Evolutionary conservation across 2,329 filamentous ascomycete species (phyloP).

Genomic region (Curvularia spicifera): DNA sequence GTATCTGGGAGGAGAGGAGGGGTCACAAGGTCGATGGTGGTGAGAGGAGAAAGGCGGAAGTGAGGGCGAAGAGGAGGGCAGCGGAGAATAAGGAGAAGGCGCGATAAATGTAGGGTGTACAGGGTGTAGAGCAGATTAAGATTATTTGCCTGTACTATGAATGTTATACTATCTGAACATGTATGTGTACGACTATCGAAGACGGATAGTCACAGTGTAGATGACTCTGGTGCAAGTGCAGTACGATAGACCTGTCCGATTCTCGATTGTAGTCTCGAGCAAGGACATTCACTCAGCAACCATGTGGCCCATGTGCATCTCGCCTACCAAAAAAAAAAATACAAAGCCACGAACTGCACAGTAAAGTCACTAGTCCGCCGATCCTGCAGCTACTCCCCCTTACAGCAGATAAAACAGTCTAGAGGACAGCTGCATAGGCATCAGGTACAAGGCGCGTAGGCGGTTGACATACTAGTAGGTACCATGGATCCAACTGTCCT

Average conservation of each 20-base stretch:
- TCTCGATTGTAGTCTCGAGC: not conserved
- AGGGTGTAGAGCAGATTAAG: not conserved
- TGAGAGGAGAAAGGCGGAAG: slow-evolving; percentile 85
- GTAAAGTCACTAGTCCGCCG: not conserved
- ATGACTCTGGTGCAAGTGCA: not conserved
- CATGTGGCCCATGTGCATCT: not conserved
- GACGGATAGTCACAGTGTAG: not conserved
- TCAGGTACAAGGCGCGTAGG: not conserved
- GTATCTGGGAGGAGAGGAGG: slow-evolving; percentile 88
- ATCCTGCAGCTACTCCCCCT: not conserved
- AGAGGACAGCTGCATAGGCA: not conserved
- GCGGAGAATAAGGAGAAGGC: slow-evolving; percentile 76
- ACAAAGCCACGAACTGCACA: not conserved
- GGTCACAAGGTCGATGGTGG: slow-evolving; percentile 95
- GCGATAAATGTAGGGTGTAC: slow-evolving; percentile 25
- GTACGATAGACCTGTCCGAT: not conserved
- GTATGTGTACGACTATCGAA: not conserved
- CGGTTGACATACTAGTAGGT: too few species aligned
- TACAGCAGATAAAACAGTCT: not conserved
- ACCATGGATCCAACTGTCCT: not conserved
- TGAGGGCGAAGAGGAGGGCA: slow-evolving; percentile 83
- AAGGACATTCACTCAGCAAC: not conserved
- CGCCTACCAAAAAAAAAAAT: not conserved
- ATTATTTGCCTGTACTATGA: slow-evolving; percentile 8
- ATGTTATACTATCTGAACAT: not conserved